Base-by-base conservation (phyloP, 345 rosid species). In the Brassica incana region DNA sequence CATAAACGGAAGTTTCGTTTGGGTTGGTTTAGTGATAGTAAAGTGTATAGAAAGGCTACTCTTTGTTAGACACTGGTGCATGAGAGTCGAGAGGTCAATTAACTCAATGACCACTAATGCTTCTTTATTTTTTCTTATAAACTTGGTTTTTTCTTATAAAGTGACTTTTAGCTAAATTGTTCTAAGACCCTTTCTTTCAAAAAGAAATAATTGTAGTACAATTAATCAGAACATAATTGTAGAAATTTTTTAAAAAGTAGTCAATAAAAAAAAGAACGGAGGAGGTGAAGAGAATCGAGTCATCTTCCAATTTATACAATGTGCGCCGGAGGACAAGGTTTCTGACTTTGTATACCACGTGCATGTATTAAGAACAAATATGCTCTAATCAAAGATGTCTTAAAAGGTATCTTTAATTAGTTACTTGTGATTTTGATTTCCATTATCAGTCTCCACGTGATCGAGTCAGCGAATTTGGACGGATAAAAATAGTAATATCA, bases 301-400 rank as follows among this genome's bases (percentile, higher is more conserved):
- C 75, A 70, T 36, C 14, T 30, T 71, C 72, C 59, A 20, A 11
- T n/a, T 56, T 52, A 38, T 6, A 78, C 48, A 66, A 71, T 36
- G 81, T 77, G 76, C 75, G 43, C 71, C 64, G n/a, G 36, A 14
- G 20, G 45, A 58, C 79, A 76, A 69, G 43, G 69, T 59, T 60
- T 76, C 50, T 68, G 79, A 69, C 69, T 43, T 60, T 9, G 25
- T 60, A 43, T n/a, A 54, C 61, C 23, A 6, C 61, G 20, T 52
- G 58, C 80, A 48, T 77, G 75, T 61, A 54, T 54, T 54, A 16
- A 52, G 59, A 48, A 54, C 23, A 54, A 54, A 54, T 54, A 54
- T 16, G 2, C 25, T 54, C 9, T 16, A 16, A 54, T 54, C 7
- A 54, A 50, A 50, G 58, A 50, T 50, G 58, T 50, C 58, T 50